Percentiles rank a stretch among this genome's conserved stretches.
These are phyloP conservation scores for Phalaenopsis hybrid DNA, from an alignment of 116 monocot genomes.

Conservation along the genomic window DNA sequence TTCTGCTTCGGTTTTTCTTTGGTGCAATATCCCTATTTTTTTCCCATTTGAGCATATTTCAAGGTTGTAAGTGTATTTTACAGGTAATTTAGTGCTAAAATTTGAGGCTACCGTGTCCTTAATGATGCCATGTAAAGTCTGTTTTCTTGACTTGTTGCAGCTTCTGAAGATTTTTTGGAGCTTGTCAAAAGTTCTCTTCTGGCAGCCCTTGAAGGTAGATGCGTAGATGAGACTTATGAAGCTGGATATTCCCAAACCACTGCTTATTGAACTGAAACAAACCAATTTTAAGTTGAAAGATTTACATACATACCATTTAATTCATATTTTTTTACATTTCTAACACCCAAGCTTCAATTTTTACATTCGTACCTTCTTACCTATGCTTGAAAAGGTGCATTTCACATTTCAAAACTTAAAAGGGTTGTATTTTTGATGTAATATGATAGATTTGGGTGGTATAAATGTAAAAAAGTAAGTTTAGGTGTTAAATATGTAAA, in stretches of 20 bases:
- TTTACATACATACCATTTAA: too few species aligned
- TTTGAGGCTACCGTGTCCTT: background rate
- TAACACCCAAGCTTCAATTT: too few species aligned
- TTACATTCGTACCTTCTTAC: too few species aligned
- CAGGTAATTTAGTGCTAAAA: background rate
- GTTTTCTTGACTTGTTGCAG: slow-evolving; percentile 31
- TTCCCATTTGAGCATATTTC: background rate
- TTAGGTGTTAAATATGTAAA: too few species aligned
- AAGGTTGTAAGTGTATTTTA: background rate
- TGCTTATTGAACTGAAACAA: background rate
- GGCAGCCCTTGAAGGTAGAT: slow-evolving; percentile 78
- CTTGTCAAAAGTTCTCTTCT: slow-evolving; percentile 78
- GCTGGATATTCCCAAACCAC: background rate
- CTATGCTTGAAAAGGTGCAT: too few species aligned
- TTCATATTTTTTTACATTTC: too few species aligned
- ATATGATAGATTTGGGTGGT: too few species aligned
- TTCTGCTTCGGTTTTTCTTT: background rate
- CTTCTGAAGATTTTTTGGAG: slow-evolving; percentile 87
- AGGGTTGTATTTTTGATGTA: too few species aligned
- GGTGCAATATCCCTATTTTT: background rate
- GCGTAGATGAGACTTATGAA: background rate
- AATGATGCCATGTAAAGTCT: background rate
- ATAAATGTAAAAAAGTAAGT: too few species aligned
- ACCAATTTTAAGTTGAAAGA: background rate
- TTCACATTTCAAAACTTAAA: too few species aligned